Evolutionary conservation across 2,329 filamentous ascomycete genomes (phyloP).

Genomic region (Pseudogymnoascus sp.): DNA sequence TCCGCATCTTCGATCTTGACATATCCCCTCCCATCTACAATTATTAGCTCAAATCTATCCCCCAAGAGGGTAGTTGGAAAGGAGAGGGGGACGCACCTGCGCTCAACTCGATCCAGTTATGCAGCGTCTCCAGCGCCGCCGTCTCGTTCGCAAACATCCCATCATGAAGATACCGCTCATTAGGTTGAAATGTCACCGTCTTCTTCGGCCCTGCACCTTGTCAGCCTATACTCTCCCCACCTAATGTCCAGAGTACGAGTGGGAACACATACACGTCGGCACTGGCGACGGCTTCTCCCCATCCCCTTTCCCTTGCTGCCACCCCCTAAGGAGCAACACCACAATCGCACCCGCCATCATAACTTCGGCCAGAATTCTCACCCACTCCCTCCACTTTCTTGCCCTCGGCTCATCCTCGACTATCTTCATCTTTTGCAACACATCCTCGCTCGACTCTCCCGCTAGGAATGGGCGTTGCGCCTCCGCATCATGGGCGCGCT

Average conservation of each 20-base stretch:
- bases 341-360: neutral
- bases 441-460: neutral
- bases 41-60: neutral
- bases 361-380: neutral
- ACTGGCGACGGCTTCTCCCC: neutral
- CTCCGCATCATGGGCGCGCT: neutral
- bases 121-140: slow-evolving; percentile 11
- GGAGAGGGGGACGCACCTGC: slow-evolving; percentile 3
- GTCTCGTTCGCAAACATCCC: slow-evolving; percentile 11
- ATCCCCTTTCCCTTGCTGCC: neutral
- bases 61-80: neutral
- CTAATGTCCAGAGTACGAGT: neutral
- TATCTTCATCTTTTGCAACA: neutral
- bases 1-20: slow-evolving; percentile 10
- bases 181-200: slow-evolving; percentile 9
- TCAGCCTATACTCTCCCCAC: neutral
- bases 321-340: neutral
- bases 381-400: neutral
- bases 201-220: neutral
- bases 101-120: slow-evolving; percentile 15
- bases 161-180: slow-evolving; percentile 12
- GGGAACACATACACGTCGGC: neutral
- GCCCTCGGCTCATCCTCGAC: neutral
- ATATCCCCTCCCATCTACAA: slow-evolving; percentile 13
- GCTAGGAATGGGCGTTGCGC: neutral